phyloP scores from a whole-genome alignment of 176 grass and related monocot species.

The Lolium perenne region DNA sequence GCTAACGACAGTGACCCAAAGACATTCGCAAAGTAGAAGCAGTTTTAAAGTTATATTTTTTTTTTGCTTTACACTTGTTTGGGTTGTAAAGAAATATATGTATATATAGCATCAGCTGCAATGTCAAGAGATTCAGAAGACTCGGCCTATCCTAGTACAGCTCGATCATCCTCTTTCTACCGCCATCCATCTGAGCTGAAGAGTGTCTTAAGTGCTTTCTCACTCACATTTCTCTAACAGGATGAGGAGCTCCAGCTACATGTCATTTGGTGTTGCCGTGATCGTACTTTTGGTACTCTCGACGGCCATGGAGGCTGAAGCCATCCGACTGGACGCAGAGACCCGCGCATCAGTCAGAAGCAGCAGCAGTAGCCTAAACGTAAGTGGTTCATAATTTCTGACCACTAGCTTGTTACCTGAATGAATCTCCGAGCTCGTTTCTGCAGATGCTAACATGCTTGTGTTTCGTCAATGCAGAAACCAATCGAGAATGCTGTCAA shows the following conservation, averaged over 20 bases:
- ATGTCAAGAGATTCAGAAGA: slow-evolving; percentile 17
- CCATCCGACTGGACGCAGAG: slow-evolving; percentile 58
- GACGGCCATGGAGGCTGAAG: slow-evolving; percentile 27
- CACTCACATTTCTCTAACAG: too few species aligned
- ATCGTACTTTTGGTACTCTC: slow-evolving; percentile 1
- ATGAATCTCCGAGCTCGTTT: not conserved
- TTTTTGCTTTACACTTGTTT: not conserved
- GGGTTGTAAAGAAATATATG: not conserved
- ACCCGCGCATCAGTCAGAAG: slow-evolving; percentile 9
- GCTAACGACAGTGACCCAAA: slow-evolving; percentile 29
- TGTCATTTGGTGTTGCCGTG: not conserved
- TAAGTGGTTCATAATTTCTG: slow-evolving; percentile 29
- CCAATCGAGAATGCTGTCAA: slow-evolving; percentile 2
- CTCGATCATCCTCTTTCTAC: too few species aligned
- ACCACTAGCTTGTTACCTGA: not conserved
- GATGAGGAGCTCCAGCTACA: slow-evolving; percentile 6
- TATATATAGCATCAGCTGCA: slow-evolving; percentile 39
- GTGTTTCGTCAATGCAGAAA: slow-evolving; percentile 38
- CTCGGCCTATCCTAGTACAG: not conserved
- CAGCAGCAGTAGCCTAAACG: slow-evolving; percentile 9
- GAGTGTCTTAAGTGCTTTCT: not conserved
- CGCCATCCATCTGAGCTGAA: not conserved
- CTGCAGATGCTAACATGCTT: slow-evolving; percentile 19
- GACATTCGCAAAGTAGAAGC: slow-evolving; percentile 7
- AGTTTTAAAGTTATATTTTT: slow-evolving; percentile 3